Conservation (phyloP, 2,329 filamentous ascomycete genomes). For the Aspergillus intermedius region DNA sequence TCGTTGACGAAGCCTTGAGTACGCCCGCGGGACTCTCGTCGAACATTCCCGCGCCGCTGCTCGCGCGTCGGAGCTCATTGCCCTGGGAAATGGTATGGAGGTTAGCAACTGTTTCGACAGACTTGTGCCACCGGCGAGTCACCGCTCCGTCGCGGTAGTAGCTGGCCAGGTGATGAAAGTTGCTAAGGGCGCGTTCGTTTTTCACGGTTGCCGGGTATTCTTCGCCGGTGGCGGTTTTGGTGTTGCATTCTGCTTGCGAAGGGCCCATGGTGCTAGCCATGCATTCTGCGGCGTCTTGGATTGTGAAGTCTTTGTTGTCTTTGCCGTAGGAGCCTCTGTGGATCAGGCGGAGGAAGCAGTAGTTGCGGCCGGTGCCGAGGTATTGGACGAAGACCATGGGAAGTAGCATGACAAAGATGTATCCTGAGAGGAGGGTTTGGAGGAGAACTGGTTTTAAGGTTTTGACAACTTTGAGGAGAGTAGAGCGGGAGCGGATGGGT, state of each 20-base stretch:
- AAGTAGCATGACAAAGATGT: constrained; percentile 50
- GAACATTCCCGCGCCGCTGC: constrained; percentile 39
- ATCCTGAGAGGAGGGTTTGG: constrained; percentile 47
- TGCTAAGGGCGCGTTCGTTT: constrained; percentile 34
- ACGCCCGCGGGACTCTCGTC: constrained; percentile 39
- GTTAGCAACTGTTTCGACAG: constrained; percentile 43
- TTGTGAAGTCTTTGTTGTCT: constrained; percentile 21
- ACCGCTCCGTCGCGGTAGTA: constrained; percentile 50
- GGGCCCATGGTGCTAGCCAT: constrained; percentile 50
- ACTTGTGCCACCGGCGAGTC: constrained; percentile 45
- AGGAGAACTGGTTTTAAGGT: constrained; percentile 43
- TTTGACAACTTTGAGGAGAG: constrained; percentile 39
- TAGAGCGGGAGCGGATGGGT: constrained; percentile 39
- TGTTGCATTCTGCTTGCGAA: constrained; percentile 38
- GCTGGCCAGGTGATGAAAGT: constrained; percentile 46
- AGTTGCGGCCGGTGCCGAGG: constrained; percentile 45
- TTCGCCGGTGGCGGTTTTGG: constrained; percentile 22
- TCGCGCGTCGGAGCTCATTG: constrained; percentile 23
- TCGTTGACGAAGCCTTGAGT: constrained; percentile 47
- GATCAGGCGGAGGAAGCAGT: constrained; percentile 40
- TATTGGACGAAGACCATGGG: constrained; percentile 40
- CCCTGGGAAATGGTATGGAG: constrained; percentile 40
- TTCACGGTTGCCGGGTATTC: constrained; percentile 38
- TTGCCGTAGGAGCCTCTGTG: constrained; percentile 35
- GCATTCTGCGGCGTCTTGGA: constrained; percentile 36